Evolutionary conservation across 1,139 yeast genomes (phyloP).

Genomic region (Blastobotrys proliferans): DNA sequence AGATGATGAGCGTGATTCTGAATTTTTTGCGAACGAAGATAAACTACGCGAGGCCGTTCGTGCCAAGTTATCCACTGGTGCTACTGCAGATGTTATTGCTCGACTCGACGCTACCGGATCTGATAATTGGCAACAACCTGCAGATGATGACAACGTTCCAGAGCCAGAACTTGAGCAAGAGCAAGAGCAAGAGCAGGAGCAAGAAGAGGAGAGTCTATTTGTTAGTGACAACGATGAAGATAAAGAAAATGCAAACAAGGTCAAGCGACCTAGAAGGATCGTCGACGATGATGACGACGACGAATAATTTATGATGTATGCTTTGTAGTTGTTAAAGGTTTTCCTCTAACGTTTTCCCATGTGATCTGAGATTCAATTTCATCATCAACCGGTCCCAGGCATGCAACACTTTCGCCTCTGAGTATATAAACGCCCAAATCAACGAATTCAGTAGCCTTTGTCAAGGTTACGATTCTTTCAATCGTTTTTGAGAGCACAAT

Average conservation of each 20-base stretch:
- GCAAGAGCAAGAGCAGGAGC: conserved; percentile 9
- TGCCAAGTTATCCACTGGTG: conserved; percentile 1
- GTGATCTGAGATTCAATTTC: conserved; percentile 47
- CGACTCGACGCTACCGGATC: not conserved
- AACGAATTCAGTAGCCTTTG: conserved; percentile 49
- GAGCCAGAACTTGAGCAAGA: too few species aligned
- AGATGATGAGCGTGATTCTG: conserved; percentile 52
- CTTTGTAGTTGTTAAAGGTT: conserved; percentile 23
- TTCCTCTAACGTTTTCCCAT: conserved; percentile 47
- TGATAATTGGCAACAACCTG: conserved; percentile 2
- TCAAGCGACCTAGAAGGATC: conserved; percentile 9
- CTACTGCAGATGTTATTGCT: not conserved
- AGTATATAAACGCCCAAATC: conserved; percentile 63
- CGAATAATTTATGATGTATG: conserved; percentile 25
- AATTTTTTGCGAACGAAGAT: conserved; percentile 55
- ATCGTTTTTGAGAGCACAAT: conserved; percentile 58
- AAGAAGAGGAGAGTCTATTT: conserved; percentile 13
- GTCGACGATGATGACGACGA: conserved; percentile 20
- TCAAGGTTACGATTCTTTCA: conserved; percentile 45
- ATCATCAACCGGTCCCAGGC: conserved; percentile 67
- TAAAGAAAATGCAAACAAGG: conserved; percentile 7
- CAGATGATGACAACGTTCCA: conserved; percentile 5
- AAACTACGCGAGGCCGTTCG: conserved; percentile 6
- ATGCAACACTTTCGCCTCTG: conserved; percentile 79
- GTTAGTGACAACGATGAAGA: conserved; percentile 16